Base-by-base conservation (phyloP, 208 protist genomes). In the Eutreptiella sp. region DNA sequence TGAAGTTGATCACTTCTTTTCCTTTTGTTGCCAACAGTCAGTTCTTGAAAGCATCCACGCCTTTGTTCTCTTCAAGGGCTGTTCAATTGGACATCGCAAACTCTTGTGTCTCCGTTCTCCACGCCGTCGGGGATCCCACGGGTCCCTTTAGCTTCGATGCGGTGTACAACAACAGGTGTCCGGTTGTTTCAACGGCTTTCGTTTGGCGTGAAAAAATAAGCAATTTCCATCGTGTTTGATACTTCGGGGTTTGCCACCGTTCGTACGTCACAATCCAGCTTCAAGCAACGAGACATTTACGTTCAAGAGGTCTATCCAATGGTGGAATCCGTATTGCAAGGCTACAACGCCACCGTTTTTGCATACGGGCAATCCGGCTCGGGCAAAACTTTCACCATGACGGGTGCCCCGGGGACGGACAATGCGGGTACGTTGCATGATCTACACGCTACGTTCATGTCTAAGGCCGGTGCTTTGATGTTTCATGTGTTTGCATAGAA, bases 161-260 rank as follows among this genome's bases (percentile, higher is more conserved):
- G 0, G 86, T 92, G 27, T 92, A 88, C 68, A 89, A 89, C 70
- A 92, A 92, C 76, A 84, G n/a, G n/a, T n/a, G n/a, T n/a, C n/a
- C n/a, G n/a, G n/a, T n/a, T n/a, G n/a, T n/a, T n/a, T n/a, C n/a
- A n/a, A n/a, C n/a, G n/a, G n/a, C n/a, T n/a, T n/a, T n/a, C n/a
- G n/a, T n/a, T n/a, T n/a, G n/a, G n/a, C n/a, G n/a, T n/a, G n/a
- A n/a, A n/a, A n/a, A n/a, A n/a, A n/a, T n/a, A n/a, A n/a, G n/a
- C n/a, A n/a, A n/a, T n/a, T n/a, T n/a, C n/a, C n/a, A n/a, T n/a
- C n/a, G n/a, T n/a, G n/a, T n/a, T n/a, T n/a, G n/a, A n/a, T n/a
- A n/a, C n/a, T n/a, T n/a, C n/a, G n/a, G n/a, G n/a, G n/a, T n/a
- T n/a, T n/a, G n/a, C n/a, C n/a, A n/a, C n/a, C n/a, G n/a, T n/a